These are phyloP conservation scores for Rhodomyrtus psidioides DNA, from an alignment of 441 rosid genomes.

Conservation along the genomic window DNA sequence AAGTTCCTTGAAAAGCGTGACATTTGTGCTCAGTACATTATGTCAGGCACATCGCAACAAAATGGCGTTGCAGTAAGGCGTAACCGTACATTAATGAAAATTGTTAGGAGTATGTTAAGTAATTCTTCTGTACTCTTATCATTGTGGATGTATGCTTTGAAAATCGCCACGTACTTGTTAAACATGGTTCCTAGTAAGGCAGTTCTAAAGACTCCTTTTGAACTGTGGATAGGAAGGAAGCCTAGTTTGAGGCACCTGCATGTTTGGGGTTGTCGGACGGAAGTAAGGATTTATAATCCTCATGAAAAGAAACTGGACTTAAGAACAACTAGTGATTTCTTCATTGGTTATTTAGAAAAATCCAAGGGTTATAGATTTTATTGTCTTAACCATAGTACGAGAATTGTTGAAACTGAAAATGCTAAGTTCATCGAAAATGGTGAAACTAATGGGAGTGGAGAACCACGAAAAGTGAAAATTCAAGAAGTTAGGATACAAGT, in stretches of 20 bases:
- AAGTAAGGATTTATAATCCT: not conserved
- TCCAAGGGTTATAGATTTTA: not conserved
- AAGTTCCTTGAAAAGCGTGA: not conserved
- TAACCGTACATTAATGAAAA: not conserved
- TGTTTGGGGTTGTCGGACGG: accelerated
- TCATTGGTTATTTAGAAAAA: not conserved
- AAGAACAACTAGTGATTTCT: not conserved
- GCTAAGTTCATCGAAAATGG: not conserved
- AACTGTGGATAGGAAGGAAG: not conserved
- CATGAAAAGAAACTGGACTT: not conserved
- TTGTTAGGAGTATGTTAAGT: not conserved
- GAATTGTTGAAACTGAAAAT: not conserved
- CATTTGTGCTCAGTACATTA: not conserved
- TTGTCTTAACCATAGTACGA: not conserved
- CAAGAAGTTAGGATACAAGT: not conserved
- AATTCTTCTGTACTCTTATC: not conserved
- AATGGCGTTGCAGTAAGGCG: not conserved
- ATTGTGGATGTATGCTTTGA: not conserved
- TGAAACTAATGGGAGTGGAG: not conserved
- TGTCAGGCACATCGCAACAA: not conserved
- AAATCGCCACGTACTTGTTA: not conserved
- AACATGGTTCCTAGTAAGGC: not conserved
- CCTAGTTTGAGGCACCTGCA: not conserved
- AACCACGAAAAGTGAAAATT: not conserved
- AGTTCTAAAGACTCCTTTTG: accelerated